A percentile compares a stretch with the other conserved stretches of the same genome.
These are phyloP conservation scores for Fonsecaea nubica DNA, from an alignment of 2,329 filamentous ascomycete genomes.

Conservation along the genomic window DNA sequence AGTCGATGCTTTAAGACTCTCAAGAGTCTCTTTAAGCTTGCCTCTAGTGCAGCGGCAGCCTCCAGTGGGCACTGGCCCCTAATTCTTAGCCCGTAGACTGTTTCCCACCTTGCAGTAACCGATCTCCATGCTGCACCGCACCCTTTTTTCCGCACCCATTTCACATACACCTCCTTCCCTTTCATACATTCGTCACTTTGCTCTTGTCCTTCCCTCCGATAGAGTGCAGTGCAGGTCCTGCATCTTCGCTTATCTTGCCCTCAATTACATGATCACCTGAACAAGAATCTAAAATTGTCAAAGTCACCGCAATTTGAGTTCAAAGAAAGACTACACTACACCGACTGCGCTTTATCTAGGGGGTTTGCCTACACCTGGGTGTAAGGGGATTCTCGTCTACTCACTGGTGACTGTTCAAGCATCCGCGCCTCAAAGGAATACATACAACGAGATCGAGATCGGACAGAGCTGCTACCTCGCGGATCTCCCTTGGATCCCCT, in stretches of 20 bases:
- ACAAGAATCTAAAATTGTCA: not conserved
- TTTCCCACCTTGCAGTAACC: constrained; percentile 12
- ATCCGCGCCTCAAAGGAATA: constrained; percentile 12
- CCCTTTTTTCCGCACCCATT: constrained; percentile 18
- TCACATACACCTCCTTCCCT: constrained; percentile 8
- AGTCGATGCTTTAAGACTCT: constrained; percentile 2
- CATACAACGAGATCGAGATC: constrained; percentile 1
- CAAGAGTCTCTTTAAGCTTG: constrained; percentile 24
- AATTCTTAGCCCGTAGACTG: constrained; percentile 17
- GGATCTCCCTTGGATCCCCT: not conserved
- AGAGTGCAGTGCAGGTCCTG: not conserved
- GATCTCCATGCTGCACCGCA: constrained; percentile 8
- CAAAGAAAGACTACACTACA: constrained; percentile 8
- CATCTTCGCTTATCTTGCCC: not conserved
- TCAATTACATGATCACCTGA: not conserved
- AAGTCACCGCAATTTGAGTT: not conserved
- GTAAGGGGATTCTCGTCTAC: not conserved
- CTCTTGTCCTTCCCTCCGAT: not conserved
- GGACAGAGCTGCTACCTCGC: constrained; percentile 9
- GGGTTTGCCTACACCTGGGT: constrained; percentile 6
- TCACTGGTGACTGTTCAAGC: not conserved
- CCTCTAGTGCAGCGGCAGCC: constrained; percentile 20
- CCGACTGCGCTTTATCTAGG: constrained; percentile 21
- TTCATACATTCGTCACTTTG: constrained; percentile 1
- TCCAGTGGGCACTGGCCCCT: constrained; percentile 21